These are phyloP conservation scores for Wickerhamomyces ciferrii DNA, from an alignment of 805 yeast species.

Conservation along the genomic window DNA sequence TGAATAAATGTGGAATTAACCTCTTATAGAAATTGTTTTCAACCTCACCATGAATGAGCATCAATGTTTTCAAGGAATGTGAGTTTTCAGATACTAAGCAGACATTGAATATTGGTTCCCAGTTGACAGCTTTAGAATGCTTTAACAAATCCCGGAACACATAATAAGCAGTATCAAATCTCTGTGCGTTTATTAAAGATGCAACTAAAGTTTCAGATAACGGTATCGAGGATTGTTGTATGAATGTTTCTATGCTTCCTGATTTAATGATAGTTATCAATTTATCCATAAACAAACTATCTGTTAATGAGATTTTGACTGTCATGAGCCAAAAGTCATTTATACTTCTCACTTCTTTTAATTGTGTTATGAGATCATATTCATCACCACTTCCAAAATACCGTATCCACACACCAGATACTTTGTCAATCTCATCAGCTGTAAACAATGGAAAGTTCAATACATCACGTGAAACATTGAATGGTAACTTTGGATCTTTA, in stretches of 20 bases:
- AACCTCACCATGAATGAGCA: slow-evolving; percentile 6
- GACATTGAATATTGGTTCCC: slow-evolving; percentile 11
- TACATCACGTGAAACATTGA: slow-evolving; percentile 16
- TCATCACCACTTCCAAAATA: slow-evolving; percentile 8
- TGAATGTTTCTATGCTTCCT: neutral
- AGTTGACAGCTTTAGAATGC: slow-evolving; percentile 2
- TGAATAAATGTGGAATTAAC: slow-evolving; percentile 8
- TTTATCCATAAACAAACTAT: neutral
- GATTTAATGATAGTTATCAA: neutral
- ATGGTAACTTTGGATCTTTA: slow-evolving; percentile 10
- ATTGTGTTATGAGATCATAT: neutral
- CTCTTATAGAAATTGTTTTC: slow-evolving; percentile 1
- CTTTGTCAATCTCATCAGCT: slow-evolving; percentile 2
- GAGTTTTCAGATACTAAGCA: slow-evolving; percentile 4
- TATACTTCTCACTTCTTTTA: too few species aligned
- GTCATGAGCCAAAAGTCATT: slow-evolving; percentile 12
- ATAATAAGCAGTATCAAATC: slow-evolving; percentile 5
- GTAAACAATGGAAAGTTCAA: slow-evolving; percentile 7
- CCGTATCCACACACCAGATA: slow-evolving; percentile 11
- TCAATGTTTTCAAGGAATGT: slow-evolving; percentile 3
- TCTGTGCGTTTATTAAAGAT: slow-evolving; percentile 12
- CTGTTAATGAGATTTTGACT: slow-evolving; percentile 8
- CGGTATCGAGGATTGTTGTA: neutral
- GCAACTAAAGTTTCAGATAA: slow-evolving; percentile 7
- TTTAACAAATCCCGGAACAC: slow-evolving; percentile 4